phyloP scores from a whole-genome alignment of 768 basidiomycete genomes.

The Chalciporus piperatus region DNA sequence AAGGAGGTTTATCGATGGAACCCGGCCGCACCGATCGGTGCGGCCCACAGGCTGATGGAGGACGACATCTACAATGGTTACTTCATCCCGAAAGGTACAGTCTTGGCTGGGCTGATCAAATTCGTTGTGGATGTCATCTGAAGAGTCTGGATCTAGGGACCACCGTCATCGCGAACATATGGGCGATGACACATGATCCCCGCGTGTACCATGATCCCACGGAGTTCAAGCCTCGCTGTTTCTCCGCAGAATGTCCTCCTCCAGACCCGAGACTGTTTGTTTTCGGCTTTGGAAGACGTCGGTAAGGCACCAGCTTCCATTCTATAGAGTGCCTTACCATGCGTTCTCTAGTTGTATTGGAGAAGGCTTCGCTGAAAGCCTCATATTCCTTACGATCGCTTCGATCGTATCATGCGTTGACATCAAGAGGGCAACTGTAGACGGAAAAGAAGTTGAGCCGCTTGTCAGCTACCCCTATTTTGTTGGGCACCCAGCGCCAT shows the following conservation, averaged over 20 bases:
- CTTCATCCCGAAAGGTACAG: conserved; percentile 2
- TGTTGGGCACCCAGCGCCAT: neutral
- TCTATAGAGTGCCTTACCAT: neutral
- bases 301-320: neutral
- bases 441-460: neutral
- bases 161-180: conserved; percentile 2
- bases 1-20: conserved; percentile 25
- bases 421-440: neutral
- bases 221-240: neutral
- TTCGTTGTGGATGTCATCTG: neutral
- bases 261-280: conserved; percentile 1
- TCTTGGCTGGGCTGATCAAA: neutral
- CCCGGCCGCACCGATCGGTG: conserved; percentile 7
- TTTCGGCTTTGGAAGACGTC: conserved; percentile 5
- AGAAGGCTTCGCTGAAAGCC: conserved; percentile 1
- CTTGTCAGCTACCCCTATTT: conserved; percentile 1
- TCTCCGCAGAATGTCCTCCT: neutral
- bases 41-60: conserved; percentile 11
- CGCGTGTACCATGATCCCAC: conserved; percentile 1
- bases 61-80: conserved; percentile 5
- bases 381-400: neutral
- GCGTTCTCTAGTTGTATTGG: neutral
- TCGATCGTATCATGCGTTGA: neutral
- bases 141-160: neutral
- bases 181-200: conserved; percentile 5